phyloP scores from a whole-genome alignment of 768 basidiomycete species.

The Tricholoma flavovirens region DNA sequence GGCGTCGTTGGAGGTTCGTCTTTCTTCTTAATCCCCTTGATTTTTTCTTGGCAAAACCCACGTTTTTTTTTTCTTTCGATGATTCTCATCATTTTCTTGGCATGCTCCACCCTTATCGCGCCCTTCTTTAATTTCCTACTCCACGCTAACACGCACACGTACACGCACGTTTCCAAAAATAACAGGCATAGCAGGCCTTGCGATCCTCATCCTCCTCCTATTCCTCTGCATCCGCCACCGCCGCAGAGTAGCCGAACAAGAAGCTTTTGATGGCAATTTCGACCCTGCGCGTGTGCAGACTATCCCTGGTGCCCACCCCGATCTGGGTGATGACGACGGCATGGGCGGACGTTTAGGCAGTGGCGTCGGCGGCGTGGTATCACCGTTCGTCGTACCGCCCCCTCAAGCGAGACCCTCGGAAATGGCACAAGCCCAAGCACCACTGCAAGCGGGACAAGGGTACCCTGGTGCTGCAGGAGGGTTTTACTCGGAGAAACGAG shows the following conservation, averaged over 20 bases:
- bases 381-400: constrained; percentile 24
- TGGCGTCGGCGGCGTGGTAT: constrained; percentile 27
- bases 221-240: constrained; percentile 25
- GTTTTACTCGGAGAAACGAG: no score
- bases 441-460: no score
- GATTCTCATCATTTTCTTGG: background rate
- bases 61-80: no score
- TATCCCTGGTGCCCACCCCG: constrained; percentile 2
- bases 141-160: background rate
- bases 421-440: background rate
- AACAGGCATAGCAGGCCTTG: constrained; percentile 25
- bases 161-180: background rate
- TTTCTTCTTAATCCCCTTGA: no score
- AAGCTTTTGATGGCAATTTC: constrained; percentile 36
- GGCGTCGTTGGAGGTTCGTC: constrained; percentile 44
- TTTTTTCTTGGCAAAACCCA: background rate
- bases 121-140: no score
- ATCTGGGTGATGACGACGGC: constrained; percentile 24
- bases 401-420: background rate
- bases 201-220: constrained; percentile 19
- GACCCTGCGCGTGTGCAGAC: constrained; percentile 26
- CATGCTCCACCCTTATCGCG: background rate
- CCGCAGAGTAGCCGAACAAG: constrained; percentile 14
- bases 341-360: constrained; percentile 29
- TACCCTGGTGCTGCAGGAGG: background rate